Evolutionary conservation across 768 basidiomycete genomes (phyloP).

Genomic region (Gyrodon lividus): DNA sequence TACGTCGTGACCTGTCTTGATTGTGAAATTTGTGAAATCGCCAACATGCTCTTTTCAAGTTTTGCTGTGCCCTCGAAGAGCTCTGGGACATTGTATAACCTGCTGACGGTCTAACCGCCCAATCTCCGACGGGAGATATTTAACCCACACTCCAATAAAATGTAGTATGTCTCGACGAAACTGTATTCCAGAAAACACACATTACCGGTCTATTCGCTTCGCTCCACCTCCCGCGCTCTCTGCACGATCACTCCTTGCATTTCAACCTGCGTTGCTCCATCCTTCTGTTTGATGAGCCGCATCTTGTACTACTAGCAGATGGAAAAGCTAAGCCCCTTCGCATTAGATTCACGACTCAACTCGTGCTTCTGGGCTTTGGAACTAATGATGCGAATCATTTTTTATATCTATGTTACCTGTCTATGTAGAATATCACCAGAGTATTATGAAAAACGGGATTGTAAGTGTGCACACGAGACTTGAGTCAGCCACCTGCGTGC

Average conservation of each 20-base stretch:
- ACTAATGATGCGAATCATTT: constrained; percentile 32
- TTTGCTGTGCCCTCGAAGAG: constrained; percentile 91
- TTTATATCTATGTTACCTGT: background rate
- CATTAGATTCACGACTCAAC: constrained; percentile 35
- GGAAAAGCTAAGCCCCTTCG: constrained; percentile 29
- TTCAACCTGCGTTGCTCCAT: constrained; percentile 34
- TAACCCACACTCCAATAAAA: constrained; percentile 4
- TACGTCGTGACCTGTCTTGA: constrained; percentile 36
- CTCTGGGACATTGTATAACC: constrained; percentile 87
- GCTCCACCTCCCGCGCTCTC: constrained; percentile 1
- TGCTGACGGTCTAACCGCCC: background rate
- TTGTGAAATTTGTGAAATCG: background rate
- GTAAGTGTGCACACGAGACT: background rate
- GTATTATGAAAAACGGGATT: background rate
- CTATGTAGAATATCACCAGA: background rate
- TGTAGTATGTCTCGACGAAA: constrained; percentile 13
- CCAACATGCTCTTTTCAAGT: constrained; percentile 43
- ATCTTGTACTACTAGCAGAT: constrained; percentile 30
- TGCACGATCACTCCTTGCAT: constrained; percentile 22
- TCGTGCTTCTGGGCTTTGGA: constrained; percentile 33
- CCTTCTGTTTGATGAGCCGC: constrained; percentile 17
- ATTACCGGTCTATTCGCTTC: constrained; percentile 4
- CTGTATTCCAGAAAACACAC: constrained; percentile 13
- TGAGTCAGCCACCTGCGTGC: background rate
- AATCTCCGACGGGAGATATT: background rate